A percentile compares a stretch with the other conserved stretches of the same genome.
phyloP scores from a whole-genome alignment of 345 rosid genomes.

The Boechera retrofracta region DNA sequence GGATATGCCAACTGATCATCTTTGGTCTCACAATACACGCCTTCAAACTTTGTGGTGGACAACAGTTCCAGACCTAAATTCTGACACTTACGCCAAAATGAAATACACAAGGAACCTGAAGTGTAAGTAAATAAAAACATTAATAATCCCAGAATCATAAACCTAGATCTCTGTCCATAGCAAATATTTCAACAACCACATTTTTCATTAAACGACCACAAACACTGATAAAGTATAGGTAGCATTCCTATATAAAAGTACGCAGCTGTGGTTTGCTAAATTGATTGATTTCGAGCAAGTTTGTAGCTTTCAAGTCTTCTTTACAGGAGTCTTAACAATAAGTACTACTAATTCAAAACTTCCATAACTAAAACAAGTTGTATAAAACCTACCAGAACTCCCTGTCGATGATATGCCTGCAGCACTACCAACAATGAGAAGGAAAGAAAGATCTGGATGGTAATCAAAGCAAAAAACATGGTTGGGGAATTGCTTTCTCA shows the following conservation, averaged over 20 bases:
- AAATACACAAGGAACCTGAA: conserved; percentile 68
- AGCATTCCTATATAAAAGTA: neutral
- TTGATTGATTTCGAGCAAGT: neutral
- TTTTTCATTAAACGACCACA: conserved; percentile 14
- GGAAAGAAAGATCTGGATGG: conserved; percentile 64
- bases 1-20: conserved; percentile 59
- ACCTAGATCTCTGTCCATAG: conserved; percentile 6
- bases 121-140: conserved; percentile 22
- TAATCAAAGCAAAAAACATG: conserved; percentile 77
- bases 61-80: conserved; percentile 59
- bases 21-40: conserved; percentile 53
- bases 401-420: conserved; percentile 48
- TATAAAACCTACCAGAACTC: conserved; percentile 63
- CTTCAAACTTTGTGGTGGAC: conserved; percentile 68
- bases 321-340: conserved; percentile 16
- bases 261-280: neutral
- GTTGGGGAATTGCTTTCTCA: conserved; percentile 63
- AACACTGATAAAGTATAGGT: neutral
- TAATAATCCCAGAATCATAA: conserved; percentile 13
- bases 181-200: conserved; percentile 19
- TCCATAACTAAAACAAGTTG: conserved; percentile 29
- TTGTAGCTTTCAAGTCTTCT: conserved; percentile 19
- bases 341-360: conserved; percentile 7
- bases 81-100: conserved; percentile 68
- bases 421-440: conserved; percentile 64